Evolutionary conservation across 371 early-diverging fungal species (phyloP).

Genomic region (Apophysomyces variabilis): DNA sequence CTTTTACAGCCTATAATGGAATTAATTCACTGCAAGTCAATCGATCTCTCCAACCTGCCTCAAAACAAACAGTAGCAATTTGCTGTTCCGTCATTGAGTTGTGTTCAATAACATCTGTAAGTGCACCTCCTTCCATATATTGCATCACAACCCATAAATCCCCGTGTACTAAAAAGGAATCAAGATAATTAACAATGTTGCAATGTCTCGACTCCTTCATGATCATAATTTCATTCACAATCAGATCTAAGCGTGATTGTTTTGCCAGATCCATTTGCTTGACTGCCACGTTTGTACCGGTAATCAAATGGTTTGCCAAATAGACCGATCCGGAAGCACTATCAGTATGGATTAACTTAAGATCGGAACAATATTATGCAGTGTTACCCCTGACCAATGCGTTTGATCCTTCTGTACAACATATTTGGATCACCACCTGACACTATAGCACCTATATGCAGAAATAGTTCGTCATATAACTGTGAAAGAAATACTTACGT

Average conservation of each 20-base stretch:
- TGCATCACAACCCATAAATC: conserved; percentile 99
- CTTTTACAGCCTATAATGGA: conserved; percentile 54
- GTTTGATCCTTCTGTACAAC: conserved; percentile 85
- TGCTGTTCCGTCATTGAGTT: conserved; percentile 88
- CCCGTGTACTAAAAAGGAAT: conserved; percentile 82
- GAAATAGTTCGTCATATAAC: neutral
- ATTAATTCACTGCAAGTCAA: neutral
- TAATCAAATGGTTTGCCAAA: conserved; percentile 71
- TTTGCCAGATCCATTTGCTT: conserved; percentile 94
- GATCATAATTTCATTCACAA: conserved; percentile 96
- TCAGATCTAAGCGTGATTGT: conserved; percentile 93
- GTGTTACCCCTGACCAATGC: conserved; percentile 92
- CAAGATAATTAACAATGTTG: conserved; percentile 96
- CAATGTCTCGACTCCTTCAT: conserved; percentile 96
- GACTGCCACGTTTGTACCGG: conserved; percentile 82
- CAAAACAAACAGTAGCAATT: conserved; percentile 88
- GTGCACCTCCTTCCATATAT: conserved; percentile 96
- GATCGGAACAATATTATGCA: neutral
- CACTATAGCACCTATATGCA: conserved; percentile 60
- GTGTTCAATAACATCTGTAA: conserved; percentile 95
- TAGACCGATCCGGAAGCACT: conserved; percentile 96
- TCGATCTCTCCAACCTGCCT: conserved; percentile 51
- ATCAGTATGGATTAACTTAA: neutral
- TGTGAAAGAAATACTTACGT: conserved; percentile 36
- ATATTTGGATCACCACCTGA: conserved; percentile 83